Evolutionary conservation across 2,329 filamentous ascomycete genomes (phyloP), one percentile per base, ranked within the genome.

Genomic region (Hypoxylon sp.): DNA sequence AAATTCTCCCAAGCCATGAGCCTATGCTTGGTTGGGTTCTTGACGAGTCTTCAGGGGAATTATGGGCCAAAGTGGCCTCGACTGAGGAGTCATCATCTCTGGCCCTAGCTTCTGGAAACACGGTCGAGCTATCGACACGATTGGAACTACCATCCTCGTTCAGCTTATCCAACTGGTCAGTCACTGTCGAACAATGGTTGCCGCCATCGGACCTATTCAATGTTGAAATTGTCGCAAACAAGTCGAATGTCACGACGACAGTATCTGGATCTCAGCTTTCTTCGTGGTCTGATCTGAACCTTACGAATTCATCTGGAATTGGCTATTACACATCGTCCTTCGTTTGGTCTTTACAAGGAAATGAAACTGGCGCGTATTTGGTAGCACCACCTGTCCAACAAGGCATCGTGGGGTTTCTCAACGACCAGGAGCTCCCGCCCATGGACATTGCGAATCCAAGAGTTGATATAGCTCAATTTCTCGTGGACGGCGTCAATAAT

Each of bases 301-400:
- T 43, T 17, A 43, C 38, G 21, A 21, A 4, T 2, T 43, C 38
- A 3, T 43, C 38, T 1, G 38, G 38, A 21, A 7, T 43, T 10
- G 38, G 38, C n/a, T 19, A 43, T 43, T 43, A 43, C 38, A 43
- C 38, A 2, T 43, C 38, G 9, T 43, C 38, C 17, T 43, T 43
- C 38, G 3, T 13, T 13, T 43, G 38, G 38, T 43, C 17, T 9
- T 21, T 17, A 3, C n/a, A 19, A 21, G 19, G 2, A 3, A 43
- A 43, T 5, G 38, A 43, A 11, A 19, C 38, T 1, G 38, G 38
- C 2, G 38, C 38, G 3, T 43, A 43, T 6, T 21, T 43, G 38
- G 17, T 43, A 21, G 38, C 17, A 21, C 38, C 38, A 5, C 38
- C 38, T 1, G 38, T 21, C 11, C 38, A 43, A 10, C 38, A 43